Conservation (phyloP, 202 grass and related monocot species). For the Digitaria exilis region DNA sequence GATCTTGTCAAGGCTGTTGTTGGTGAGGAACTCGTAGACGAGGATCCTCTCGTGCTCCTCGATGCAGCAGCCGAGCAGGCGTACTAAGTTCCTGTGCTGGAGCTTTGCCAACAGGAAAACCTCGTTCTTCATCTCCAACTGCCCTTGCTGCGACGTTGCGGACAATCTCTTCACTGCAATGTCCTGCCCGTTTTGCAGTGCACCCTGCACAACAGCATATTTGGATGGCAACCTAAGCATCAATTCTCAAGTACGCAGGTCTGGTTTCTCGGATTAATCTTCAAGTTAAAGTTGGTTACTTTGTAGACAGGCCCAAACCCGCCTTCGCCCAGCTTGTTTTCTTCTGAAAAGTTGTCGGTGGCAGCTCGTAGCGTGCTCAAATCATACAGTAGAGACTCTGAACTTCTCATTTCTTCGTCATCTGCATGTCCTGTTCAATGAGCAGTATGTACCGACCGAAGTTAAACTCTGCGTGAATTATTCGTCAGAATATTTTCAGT, state of each 20-base stretch:
- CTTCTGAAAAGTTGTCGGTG: slow-evolving; percentile 48
- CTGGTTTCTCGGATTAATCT: background rate
- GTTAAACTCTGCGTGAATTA: too few species aligned
- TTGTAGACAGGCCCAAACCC: slow-evolving; percentile 68
- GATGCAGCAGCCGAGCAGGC: slow-evolving; percentile 59
- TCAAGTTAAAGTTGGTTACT: background rate
- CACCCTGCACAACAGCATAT: too few species aligned
- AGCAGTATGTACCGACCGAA: too few species aligned
- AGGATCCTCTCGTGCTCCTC: background rate
- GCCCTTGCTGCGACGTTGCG: slow-evolving; percentile 49
- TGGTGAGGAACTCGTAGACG: slow-evolving; percentile 62
- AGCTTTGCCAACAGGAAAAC: slow-evolving; percentile 53
- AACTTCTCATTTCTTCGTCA: background rate
- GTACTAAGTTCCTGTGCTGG: slow-evolving; percentile 64
- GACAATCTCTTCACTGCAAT: slow-evolving; percentile 75
- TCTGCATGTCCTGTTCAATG: background rate
- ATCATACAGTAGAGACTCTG: slow-evolving; percentile 44
- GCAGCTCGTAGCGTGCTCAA: slow-evolving; percentile 42
- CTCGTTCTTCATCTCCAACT: slow-evolving; percentile 53
- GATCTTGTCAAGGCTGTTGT: slow-evolving; percentile 64
- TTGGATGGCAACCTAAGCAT: too few species aligned
- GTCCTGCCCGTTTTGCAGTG: slow-evolving; percentile 26
- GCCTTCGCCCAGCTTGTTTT: slow-evolving; percentile 62
- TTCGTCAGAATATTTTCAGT: background rate
- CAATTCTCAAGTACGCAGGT: too few species aligned